Evolutionary conservation across 108 stramenopile species (phyloP).

Genomic region (Nitzschia palea): DNA sequence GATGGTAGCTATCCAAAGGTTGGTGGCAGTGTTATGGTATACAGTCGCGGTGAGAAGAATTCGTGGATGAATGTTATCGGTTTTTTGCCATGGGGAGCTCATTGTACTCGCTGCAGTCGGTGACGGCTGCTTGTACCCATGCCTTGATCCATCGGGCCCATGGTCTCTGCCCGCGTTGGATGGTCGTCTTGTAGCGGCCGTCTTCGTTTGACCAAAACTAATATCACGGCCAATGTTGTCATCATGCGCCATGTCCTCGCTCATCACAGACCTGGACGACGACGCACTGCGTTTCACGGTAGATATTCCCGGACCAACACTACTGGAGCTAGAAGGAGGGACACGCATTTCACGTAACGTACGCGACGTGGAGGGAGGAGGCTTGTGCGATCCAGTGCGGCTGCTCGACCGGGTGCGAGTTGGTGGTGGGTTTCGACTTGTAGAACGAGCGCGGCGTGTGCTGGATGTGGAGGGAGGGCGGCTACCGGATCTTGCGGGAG

Average conservation of each 20-base stretch:
- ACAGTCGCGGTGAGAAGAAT: slow-evolving; percentile 75
- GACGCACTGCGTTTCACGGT: neutral
- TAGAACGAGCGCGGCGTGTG: slow-evolving; percentile 5
- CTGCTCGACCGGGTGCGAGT: slow-evolving; percentile 33
- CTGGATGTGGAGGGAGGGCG: slow-evolving; percentile 25
- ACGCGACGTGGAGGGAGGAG: slow-evolving; percentile 32
- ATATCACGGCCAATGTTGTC: slow-evolving; percentile 50
- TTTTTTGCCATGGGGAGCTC: slow-evolving; percentile 15
- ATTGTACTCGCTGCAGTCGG: slow-evolving; percentile 15
- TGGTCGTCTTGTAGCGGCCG: neutral
- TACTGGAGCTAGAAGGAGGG: slow-evolving; percentile 1
- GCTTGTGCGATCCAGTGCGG: slow-evolving; percentile 12
- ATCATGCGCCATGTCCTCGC: slow-evolving; percentile 24
- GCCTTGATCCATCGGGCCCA: slow-evolving; percentile 28
- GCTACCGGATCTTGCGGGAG: slow-evolving; percentile 7
- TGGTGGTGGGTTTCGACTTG: slow-evolving; percentile 11
- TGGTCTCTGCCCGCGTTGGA: slow-evolving; percentile 29
- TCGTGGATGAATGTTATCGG: slow-evolving; percentile 55
- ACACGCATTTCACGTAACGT: slow-evolving; percentile 28
- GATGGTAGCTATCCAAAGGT: slow-evolving; percentile 85
- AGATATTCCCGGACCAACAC: slow-evolving; percentile 24
- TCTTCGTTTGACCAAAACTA: slow-evolving; percentile 30
- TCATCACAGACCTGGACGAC: neutral
- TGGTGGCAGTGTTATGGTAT: slow-evolving; percentile 78
- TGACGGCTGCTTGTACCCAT: slow-evolving; percentile 10